A percentile compares a stretch with the other conserved stretches of the same genome.
Evolutionary conservation across 768 basidiomycete species (phyloP).

Genomic region (Psilocybe subaeruginosa): DNA sequence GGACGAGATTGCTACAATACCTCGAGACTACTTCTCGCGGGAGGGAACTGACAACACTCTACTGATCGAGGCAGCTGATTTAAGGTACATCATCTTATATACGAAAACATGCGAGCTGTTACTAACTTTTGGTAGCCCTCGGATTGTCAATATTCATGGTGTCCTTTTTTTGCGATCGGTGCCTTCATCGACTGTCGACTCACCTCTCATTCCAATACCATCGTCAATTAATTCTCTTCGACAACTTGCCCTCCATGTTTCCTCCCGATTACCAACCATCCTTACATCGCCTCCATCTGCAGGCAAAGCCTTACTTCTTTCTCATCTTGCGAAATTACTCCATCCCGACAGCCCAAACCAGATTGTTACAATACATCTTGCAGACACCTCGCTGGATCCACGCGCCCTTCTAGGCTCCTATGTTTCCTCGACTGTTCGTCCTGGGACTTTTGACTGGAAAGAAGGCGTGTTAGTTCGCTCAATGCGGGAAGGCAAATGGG

Average conservation of each 20-base stretch:
- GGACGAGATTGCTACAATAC: slow-evolving; percentile 41
- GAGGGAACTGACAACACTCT: slow-evolving; percentile 36
- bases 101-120: background rate
- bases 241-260: slow-evolving; percentile 63
- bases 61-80: slow-evolving; percentile 45
- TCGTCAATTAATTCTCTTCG: slow-evolving; percentile 63
- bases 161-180: slow-evolving; percentile 61
- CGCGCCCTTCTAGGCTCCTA: slow-evolving; percentile 94
- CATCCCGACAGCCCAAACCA: slow-evolving; percentile 65
- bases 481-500: slow-evolving; percentile 89
- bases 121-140: slow-evolving; percentile 45
- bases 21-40: slow-evolving; percentile 48
- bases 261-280: slow-evolving; percentile 75
- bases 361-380: slow-evolving; percentile 85
- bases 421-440: slow-evolving; percentile 78
- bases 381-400: slow-evolving; percentile 94
- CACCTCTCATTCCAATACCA: slow-evolving; percentile 62
- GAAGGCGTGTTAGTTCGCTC: slow-evolving; percentile 92
- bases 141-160: slow-evolving; percentile 65
- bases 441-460: slow-evolving; percentile 95
- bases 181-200: slow-evolving; percentile 23
- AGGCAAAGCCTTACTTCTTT: slow-evolving; percentile 83
- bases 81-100: slow-evolving; percentile 49
- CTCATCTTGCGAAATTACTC: slow-evolving; percentile 72
- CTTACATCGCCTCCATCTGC: slow-evolving; percentile 86